Percentiles rank a stretch among this genome's conserved stretches.
phyloP scores from a whole-genome alignment of 2,329 filamentous ascomycete species.

The Aspergillus thermomutatus region DNA sequence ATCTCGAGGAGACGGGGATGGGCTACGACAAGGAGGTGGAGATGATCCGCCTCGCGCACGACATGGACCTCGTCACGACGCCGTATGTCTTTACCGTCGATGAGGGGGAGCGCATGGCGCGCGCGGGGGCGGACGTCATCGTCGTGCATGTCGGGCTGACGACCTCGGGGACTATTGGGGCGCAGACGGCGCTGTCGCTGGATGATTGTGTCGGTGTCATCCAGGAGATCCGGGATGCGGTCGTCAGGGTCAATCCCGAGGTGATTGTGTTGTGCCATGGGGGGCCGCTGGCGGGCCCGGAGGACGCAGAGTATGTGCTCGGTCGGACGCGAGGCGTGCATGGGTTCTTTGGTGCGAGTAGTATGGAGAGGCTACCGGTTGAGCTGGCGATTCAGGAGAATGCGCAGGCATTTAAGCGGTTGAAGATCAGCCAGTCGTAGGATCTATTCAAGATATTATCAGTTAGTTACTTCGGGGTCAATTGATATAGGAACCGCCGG shows the following conservation, averaged over 20 bases:
- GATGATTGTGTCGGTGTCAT: constrained; percentile 63
- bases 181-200: constrained; percentile 57
- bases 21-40: constrained; percentile 65
- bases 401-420: constrained; percentile 52
- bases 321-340: constrained; percentile 61
- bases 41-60: constrained; percentile 59
- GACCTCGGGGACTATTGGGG: constrained; percentile 62
- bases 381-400: constrained; percentile 62
- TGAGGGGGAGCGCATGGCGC: constrained; percentile 60
- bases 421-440: constrained; percentile 19
- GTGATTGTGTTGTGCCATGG: constrained; percentile 69
- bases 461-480: not conserved
- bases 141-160: constrained; percentile 69
- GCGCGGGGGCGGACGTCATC: constrained; percentile 63
- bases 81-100: constrained; percentile 66
- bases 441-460: not conserved
- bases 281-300: constrained; percentile 62
- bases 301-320: constrained; percentile 63
- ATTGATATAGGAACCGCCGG: not conserved
- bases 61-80: constrained; percentile 62
- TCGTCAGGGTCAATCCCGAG: constrained; percentile 53
- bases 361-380: constrained; percentile 67
- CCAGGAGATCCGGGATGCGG: constrained; percentile 63
- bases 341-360: constrained; percentile 67
- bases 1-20: constrained; percentile 71